These are phyloP conservation scores for Kwoniella shivajii DNA, from an alignment of 1,284 basidiomycete genomes.

Conservation along the genomic window DNA sequence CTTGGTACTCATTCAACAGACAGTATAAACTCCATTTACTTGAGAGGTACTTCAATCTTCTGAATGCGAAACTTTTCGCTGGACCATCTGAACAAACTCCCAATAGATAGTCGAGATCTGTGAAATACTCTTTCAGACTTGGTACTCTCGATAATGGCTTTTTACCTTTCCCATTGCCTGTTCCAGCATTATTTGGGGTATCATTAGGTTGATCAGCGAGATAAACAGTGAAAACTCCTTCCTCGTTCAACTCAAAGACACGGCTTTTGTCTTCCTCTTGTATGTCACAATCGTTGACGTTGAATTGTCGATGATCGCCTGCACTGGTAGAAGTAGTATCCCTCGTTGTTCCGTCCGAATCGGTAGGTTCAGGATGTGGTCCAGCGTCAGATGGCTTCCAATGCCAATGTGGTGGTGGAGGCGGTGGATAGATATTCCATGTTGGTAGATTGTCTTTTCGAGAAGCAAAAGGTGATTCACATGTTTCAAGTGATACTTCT, in stretches of 20 bases:
- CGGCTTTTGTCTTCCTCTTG: constrained; percentile 55
- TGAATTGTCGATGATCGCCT: constrained; percentile 59
- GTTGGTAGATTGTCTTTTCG: constrained; percentile 49
- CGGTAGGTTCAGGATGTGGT: constrained; percentile 37
- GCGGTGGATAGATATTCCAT: constrained; percentile 87
- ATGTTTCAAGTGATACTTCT: constrained; percentile 57
- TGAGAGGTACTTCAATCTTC: constrained; percentile 88
- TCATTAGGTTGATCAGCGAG: neutral
- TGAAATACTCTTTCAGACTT: constrained; percentile 88
- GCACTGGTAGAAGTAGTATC: neutral
- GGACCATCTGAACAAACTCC: constrained; percentile 89
- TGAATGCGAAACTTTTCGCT: constrained; percentile 92
- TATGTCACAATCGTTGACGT: constrained; percentile 68
- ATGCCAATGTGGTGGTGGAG: constrained; percentile 92
- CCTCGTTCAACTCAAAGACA: constrained; percentile 73
- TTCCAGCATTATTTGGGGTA: neutral
- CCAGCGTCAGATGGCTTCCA: constrained; percentile 65
- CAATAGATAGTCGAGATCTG: constrained; percentile 90
- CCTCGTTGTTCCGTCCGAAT: constrained; percentile 8
- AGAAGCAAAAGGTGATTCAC: constrained; percentile 24
- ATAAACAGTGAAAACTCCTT: constrained; percentile 85
- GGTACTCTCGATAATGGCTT: constrained; percentile 78
- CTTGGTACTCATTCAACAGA: constrained; percentile 90
- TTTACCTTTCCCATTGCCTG: constrained; percentile 29
- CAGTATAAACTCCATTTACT: constrained; percentile 95